A percentile compares a stretch with the other conserved stretches of the same genome.
Conservation (phyloP, 148 eudicot species). For the Drosera capensis region DNA sequence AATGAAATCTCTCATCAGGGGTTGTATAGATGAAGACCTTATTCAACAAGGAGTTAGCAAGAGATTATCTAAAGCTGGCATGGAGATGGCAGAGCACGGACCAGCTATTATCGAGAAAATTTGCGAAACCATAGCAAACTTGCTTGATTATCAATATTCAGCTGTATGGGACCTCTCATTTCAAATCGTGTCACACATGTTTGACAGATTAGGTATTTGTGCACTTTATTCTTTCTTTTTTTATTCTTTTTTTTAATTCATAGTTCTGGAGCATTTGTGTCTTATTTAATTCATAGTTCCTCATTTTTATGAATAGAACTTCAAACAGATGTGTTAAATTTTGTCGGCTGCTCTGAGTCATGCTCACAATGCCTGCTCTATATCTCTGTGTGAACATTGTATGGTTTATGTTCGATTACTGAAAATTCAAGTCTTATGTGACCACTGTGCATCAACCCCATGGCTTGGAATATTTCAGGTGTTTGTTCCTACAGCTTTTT, state of each 20-base stretch:
- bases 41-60: constrained; percentile 57
- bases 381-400: no score
- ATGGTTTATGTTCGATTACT: no score
- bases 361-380: no score
- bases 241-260: neutral
- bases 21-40: constrained; percentile 69
- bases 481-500: constrained; percentile 37
- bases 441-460: neutral
- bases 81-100: constrained; percentile 25
- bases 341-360: no score
- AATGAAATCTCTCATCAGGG: constrained; percentile 48
- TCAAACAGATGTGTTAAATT: no score
- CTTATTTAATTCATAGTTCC: no score
- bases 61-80: constrained; percentile 11
- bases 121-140: constrained; percentile 61
- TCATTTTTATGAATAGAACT: no score
- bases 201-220: constrained; percentile 72
- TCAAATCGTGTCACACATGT: constrained; percentile 66
- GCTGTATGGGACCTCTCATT: constrained; percentile 74
- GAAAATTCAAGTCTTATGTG: no score
- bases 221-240: neutral
- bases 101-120: constrained; percentile 67
- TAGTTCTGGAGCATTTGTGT: neutral
- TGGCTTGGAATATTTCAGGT: constrained; percentile 36
- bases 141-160: constrained; percentile 61